phyloP scores from a whole-genome alignment of 108 stramenopile genomes.

The Skeletonema menzelii region DNA sequence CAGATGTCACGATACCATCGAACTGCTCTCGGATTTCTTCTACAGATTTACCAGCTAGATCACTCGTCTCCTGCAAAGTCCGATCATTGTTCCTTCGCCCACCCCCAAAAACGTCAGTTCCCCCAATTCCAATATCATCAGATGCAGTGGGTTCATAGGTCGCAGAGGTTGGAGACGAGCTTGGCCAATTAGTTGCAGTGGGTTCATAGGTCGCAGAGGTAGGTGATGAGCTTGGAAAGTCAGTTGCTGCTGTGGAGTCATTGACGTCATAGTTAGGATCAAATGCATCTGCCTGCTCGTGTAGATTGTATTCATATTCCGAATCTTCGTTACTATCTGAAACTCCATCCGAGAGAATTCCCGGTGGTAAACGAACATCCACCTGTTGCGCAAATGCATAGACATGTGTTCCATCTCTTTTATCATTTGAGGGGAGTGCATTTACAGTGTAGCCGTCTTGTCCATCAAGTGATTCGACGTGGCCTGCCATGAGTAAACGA shows the following conservation, averaged over 20 bases:
- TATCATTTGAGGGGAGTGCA: constrained; percentile 12
- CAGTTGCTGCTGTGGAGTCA: constrained; percentile 7
- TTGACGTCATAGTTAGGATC: background rate
- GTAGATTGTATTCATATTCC: constrained; percentile 11
- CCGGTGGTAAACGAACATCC: constrained; percentile 42
- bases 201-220: background rate
- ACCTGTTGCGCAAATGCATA: constrained; percentile 50
- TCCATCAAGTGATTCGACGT: constrained; percentile 19
- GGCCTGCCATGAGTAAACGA: constrained; percentile 45
- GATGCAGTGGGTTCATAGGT: background rate
- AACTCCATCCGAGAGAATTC: constrained; percentile 1
- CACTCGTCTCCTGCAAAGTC: background rate
- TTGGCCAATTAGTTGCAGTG: background rate
- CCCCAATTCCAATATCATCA: background rate
- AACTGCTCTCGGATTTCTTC: constrained; percentile 1
- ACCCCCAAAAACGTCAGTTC: background rate
- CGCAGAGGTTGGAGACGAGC: background rate
- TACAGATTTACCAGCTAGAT: constrained; percentile 7
- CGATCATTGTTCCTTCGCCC: background rate
- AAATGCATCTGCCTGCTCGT: constrained; percentile 2
- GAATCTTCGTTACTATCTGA: background rate
- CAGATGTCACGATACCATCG: constrained; percentile 29
- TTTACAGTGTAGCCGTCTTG: constrained; percentile 26
- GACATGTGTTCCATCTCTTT: constrained; percentile 18
- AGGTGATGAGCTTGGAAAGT: background rate